These are phyloP conservation scores for Cyclocybe cylindracea DNA, from an alignment of 768 basidiomycete genomes.

Conservation along the genomic window DNA sequence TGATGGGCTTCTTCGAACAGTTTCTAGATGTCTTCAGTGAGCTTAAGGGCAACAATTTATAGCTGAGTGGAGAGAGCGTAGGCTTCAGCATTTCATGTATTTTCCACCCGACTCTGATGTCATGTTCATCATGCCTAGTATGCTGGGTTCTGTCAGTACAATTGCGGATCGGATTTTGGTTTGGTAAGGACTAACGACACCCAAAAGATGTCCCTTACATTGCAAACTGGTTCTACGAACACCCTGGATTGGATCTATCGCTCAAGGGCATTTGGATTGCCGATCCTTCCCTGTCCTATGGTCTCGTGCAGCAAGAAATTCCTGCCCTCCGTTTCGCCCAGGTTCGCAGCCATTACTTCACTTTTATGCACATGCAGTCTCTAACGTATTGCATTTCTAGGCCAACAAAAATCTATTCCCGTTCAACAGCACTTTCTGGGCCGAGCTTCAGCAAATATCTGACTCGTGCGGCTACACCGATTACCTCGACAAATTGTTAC, in stretches of 20 bases:
- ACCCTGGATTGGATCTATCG: slow-evolving; percentile 52
- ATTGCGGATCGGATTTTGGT: background rate
- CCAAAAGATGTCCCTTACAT: slow-evolving; percentile 49
- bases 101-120: background rate
- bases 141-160: slow-evolving; percentile 61
- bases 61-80: slow-evolving; percentile 68
- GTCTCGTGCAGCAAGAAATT: slow-evolving; percentile 61
- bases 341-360: slow-evolving; percentile 18
- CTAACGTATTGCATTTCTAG: slow-evolving; percentile 23
- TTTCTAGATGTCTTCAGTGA: slow-evolving; percentile 68
- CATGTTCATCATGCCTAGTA: slow-evolving; percentile 42
- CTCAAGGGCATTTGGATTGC: slow-evolving; percentile 68
- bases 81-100: slow-evolving; percentile 21
- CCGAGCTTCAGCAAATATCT: slow-evolving; percentile 51
- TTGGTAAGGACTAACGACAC: background rate
- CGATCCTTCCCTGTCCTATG: slow-evolving; percentile 47
- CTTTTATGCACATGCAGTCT: background rate
- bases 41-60: slow-evolving; percentile 68
- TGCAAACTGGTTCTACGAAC: slow-evolving; percentile 69
- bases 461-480: slow-evolving; percentile 58
- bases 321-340: slow-evolving; percentile 63
- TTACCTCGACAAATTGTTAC: slow-evolving; percentile 61
- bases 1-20: slow-evolving; percentile 59
- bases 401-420: slow-evolving; percentile 60
- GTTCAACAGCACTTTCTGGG: slow-evolving; percentile 57